These are phyloP conservation scores for Funneliformis geosporum DNA, from an alignment of 192 early-diverging fungal species.

Conservation along the genomic window DNA sequence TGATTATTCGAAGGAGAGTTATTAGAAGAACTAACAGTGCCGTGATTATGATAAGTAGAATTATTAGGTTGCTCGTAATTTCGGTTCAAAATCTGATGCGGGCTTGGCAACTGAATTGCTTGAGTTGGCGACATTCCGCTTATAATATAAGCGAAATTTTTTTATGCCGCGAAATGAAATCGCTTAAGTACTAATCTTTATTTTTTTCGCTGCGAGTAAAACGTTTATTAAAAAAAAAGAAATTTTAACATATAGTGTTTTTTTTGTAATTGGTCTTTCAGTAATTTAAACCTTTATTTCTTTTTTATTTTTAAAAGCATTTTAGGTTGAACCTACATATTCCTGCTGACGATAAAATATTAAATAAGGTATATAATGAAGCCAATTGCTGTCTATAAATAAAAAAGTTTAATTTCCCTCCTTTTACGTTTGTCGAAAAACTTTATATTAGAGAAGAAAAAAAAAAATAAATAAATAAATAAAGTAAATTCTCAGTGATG, in stretches of 20 bases:
- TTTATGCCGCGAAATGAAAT: background rate
- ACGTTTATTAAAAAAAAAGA: background rate
- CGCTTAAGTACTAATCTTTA: background rate
- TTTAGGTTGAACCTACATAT: background rate
- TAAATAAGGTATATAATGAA: background rate
- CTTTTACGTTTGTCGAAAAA: background rate
- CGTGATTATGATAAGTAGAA: slow-evolving; percentile 13
- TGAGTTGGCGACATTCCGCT: slow-evolving; percentile 8
- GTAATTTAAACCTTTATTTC: background rate
- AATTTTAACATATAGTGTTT: too few relatives aligned
- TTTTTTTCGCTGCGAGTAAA: background rate
- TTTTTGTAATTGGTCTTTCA: too few relatives aligned
- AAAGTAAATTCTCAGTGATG: background rate
- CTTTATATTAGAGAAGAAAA: background rate
- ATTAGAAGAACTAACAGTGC: background rate
- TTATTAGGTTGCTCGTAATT: background rate
- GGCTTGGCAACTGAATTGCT: slow-evolving; percentile 12
- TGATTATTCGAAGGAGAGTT: background rate
- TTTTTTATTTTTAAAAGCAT: background rate
- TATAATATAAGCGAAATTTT: slow-evolving; percentile 5
- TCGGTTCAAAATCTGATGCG: slow-evolving; percentile 12
- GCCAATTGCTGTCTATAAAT: background rate
- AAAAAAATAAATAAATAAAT: background rate
- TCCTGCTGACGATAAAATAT: background rate
- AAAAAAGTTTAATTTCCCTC: background rate